phyloP scores from a whole-genome alignment of 495 filamentous ascomycete genomes.

The Halenospora varia region DNA sequence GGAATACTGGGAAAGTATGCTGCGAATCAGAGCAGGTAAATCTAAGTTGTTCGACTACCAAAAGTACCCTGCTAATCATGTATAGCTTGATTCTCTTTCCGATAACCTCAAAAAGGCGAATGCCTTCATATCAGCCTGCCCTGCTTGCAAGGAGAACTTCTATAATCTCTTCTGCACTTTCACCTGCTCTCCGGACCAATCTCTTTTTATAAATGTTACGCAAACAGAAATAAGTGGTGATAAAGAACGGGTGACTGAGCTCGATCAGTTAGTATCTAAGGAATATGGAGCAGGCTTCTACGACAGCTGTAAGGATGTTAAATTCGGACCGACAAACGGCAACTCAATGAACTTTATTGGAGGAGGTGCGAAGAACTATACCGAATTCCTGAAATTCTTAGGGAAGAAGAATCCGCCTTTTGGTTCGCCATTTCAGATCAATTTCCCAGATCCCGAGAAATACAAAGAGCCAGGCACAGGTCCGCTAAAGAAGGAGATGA shows the following conservation, averaged over 20 bases:
- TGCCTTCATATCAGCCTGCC: slow-evolving; percentile 84
- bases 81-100: slow-evolving; percentile 69
- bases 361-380: slow-evolving; percentile 88
- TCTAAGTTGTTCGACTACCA: neutral
- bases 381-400: slow-evolving; percentile 81
- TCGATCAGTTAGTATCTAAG: slow-evolving; percentile 86
- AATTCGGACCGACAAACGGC: slow-evolving; percentile 88
- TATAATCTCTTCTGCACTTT: slow-evolving; percentile 97
- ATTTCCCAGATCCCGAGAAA: slow-evolving; percentile 64
- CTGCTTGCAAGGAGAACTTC: slow-evolving; percentile 95
- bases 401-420: slow-evolving; percentile 75
- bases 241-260: slow-evolving; percentile 75
- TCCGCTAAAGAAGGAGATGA: slow-evolving; percentile 57
- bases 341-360: slow-evolving; percentile 94
- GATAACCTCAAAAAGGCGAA: slow-evolving; percentile 83
- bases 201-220: slow-evolving; percentile 91
- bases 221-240: slow-evolving; percentile 58
- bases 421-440: slow-evolving; percentile 95
- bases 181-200: slow-evolving; percentile 95
- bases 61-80: neutral
- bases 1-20: slow-evolving; percentile 78
- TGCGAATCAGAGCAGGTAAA: slow-evolving; percentile 76
- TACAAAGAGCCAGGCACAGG: slow-evolving; percentile 61
- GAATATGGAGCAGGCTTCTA: slow-evolving; percentile 88
- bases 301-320: slow-evolving; percentile 97